Base-by-base conservation (phyloP, 1,139 yeast genomes). In the Hyphopichia fennica region DNA sequence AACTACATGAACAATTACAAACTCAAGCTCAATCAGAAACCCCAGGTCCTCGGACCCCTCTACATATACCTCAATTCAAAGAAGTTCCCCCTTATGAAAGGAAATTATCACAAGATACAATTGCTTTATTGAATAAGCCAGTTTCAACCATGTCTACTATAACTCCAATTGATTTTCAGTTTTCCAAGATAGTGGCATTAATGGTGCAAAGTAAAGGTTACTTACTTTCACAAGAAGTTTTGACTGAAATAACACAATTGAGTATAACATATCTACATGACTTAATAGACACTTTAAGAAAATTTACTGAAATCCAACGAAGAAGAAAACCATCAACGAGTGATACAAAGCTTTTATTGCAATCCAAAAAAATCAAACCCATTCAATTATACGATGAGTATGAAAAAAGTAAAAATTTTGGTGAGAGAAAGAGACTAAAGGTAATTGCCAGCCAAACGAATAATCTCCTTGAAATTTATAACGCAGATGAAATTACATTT, bases 291-390 rank as follows among this genome's bases (percentile, higher is more conserved):
- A 67, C 74, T 36, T 58, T 88, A 35, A 79, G 77, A 43, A 75
- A 76, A 45, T 60, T 81, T 29, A 73, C 85, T 2, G 82, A 79
- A 45, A 63, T 81, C n/a, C 96, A 89, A 60, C 69, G 96, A 51
- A 72, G 95, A 41, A 64, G 71, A 20, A 60, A 61, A 23, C 87
- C 93, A 0, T 69, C 87, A 0, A 62, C 79, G 23, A 70, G 70
- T 17, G 96, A 88, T 58, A 47, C 85, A 3, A 65, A 70, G 27
- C 56, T 82, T 37, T 59, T 83, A 43, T 53, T 84, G 18, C 59
- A 69, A 36, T 68, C 77, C 60, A 76, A 58, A 32, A 65, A 72
- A 17, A 58, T 88, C 32, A 56, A 67, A 7, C 62, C 74, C n/a
- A 46, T 57, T 3, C 80, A 69, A 8, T 54, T 88, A 16, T 72